Evolutionary conservation across 257 asterid species (phyloP).

Genomic region (Fraxinus anomala): DNA sequence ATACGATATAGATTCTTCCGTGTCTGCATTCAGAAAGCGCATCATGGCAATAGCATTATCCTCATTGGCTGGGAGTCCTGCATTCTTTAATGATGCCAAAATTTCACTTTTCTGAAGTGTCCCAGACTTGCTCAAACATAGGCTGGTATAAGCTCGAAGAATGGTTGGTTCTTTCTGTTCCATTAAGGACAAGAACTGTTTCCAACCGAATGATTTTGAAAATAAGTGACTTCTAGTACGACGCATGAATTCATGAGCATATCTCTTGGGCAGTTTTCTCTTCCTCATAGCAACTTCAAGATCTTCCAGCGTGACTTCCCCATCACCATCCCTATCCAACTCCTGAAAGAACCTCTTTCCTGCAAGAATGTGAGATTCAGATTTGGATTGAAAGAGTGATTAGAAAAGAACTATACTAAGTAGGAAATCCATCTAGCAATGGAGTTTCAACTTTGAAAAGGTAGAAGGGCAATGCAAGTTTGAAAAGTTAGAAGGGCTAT

Average conservation of each 20-base stretch:
- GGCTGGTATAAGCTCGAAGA: constrained; percentile 95
- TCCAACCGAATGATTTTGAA: constrained; percentile 97
- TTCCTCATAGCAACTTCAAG: constrained; percentile 90
- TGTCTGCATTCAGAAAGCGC: constrained; percentile 93
- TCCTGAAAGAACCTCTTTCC: constrained; percentile 94
- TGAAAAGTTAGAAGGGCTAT: too few species aligned
- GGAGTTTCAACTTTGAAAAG: constrained; percentile 2
- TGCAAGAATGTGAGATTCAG: constrained; percentile 37
- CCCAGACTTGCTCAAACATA: constrained; percentile 97
- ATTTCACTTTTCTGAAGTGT: constrained; percentile 91
- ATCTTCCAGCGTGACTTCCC: constrained; percentile 93
- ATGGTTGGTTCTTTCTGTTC: constrained; percentile 99
- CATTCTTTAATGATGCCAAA: constrained; percentile 79
- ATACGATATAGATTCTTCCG: constrained; percentile 90
- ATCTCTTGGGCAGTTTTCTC: constrained; percentile 91
- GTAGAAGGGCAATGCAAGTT: not conserved
- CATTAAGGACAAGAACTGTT: constrained; percentile 89
- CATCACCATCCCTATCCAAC: constrained; percentile 98
- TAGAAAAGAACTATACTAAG: not conserved
- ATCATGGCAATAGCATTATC: constrained; percentile 99
- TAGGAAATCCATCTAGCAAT: constrained; percentile 5
- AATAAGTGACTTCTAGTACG: constrained; percentile 91
- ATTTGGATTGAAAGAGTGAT: constrained; percentile 13
- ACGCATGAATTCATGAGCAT: constrained; percentile 89
- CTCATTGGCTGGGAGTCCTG: constrained; percentile 97